Evolutionary conservation across 345 rosid species (phyloP).

Genomic region (Carallia pectinifolia): DNA sequence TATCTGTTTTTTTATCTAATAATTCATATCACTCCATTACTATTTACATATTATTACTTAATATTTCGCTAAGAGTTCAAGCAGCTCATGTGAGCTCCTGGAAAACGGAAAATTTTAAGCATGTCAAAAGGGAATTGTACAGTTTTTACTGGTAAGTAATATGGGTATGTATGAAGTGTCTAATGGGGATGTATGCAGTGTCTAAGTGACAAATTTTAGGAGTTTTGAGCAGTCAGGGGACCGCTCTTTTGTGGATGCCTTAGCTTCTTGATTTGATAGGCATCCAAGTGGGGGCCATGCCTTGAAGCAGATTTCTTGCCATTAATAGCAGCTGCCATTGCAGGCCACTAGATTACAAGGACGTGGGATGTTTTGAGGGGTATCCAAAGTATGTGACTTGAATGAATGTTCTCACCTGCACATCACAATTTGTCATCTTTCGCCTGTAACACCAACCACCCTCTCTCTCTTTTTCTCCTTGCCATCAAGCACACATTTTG

Average conservation of each 20-base stretch:
- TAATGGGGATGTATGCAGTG: no score
- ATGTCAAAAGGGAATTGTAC: no score
- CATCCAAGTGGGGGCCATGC: conserved; percentile 34
- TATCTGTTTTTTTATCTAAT: no score
- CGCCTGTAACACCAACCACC: not conserved
- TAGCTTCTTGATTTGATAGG: conserved; percentile 21
- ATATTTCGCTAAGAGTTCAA: no score
- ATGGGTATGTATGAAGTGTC: not conserved
- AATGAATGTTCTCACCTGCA: conserved; percentile 4
- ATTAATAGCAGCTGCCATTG: conserved; percentile 22
- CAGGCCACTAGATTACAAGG: conserved; percentile 41
- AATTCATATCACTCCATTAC: no score
- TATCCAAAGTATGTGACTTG: conserved; percentile 38
- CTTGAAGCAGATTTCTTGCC: conserved; percentile 23
- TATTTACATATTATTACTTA: no score
- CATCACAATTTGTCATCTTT: conserved; percentile 5
- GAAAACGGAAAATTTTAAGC: no score
- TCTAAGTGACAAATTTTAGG: not conserved
- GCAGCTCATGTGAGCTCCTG: no score
- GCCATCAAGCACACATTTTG: not conserved
- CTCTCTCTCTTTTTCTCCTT: not conserved
- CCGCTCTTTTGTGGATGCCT: conserved; percentile 10
- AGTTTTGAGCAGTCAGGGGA: conserved; percentile 12
- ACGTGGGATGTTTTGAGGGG: conserved; percentile 22
- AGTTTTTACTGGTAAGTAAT: no score